Percentiles rank a stretch among this genome's conserved stretches.
These are phyloP conservation scores for Neobulgaria alba DNA, from an alignment of 2,329 filamentous ascomycete species.

Conservation along the genomic window DNA sequence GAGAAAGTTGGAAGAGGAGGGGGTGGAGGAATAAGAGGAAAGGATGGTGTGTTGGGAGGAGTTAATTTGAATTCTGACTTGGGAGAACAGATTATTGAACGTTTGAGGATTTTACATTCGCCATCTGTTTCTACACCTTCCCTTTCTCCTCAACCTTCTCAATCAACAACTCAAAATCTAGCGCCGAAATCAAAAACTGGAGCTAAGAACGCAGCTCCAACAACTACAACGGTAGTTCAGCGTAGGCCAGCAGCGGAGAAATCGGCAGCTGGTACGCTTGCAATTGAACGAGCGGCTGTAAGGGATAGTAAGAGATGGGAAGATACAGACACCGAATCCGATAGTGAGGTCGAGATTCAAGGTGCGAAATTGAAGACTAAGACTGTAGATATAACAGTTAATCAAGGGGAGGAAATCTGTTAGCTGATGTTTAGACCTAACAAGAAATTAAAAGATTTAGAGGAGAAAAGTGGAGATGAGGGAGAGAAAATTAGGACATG, in stretches of 20 bases:
- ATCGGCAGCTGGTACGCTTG: constrained; percentile 2
- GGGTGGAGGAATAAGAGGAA: not conserved
- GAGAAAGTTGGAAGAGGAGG: not conserved
- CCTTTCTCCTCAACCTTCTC: not conserved
- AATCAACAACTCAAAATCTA: no score
- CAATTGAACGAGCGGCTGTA: constrained; percentile 14
- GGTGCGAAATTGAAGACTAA: no score
- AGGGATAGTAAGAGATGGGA: constrained; percentile 21
- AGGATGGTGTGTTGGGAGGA: not conserved
- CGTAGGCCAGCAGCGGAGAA: constrained; percentile 5
- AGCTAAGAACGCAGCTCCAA: constrained; percentile 12
- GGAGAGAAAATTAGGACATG: no score
- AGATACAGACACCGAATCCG: constrained; percentile 16
- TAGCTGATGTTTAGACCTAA: no score
- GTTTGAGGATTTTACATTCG: not conserved
- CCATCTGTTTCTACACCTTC: not conserved
- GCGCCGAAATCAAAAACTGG: constrained; percentile 16
- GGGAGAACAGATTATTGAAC: not conserved
- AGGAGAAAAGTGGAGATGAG: no score
- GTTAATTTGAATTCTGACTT: not conserved
- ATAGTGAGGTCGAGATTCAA: no score
- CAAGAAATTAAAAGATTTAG: no score
- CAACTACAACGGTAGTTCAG: constrained; percentile 11
- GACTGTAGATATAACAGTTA: no score
- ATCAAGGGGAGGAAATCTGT: no score